A percentile compares a stretch with the other conserved stretches of the same genome.
Evolutionary conservation across 2,329 filamentous ascomycete species (phyloP).

Genomic region (Endothia cerciana): DNA sequence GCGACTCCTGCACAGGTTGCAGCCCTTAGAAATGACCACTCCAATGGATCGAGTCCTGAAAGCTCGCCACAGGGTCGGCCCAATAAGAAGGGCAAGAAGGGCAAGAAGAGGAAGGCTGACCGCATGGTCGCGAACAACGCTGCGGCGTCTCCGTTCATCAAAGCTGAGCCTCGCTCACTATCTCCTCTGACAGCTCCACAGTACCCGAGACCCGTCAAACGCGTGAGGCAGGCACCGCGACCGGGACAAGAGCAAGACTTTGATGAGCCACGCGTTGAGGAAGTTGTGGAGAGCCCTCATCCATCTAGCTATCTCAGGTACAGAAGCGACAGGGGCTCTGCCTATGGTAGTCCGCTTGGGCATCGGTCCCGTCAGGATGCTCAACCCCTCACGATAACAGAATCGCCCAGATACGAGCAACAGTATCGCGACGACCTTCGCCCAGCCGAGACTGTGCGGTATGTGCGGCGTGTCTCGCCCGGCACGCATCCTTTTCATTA

Average conservation of each 20-base stretch:
- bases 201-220: slow-evolving; percentile 60
- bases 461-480: slow-evolving; percentile 45
- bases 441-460: slow-evolving; percentile 38
- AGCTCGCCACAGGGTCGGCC: slow-evolving; percentile 60
- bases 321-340: slow-evolving; percentile 38
- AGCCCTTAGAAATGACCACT: slow-evolving; percentile 57
- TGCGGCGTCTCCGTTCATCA: slow-evolving; percentile 59
- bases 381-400: slow-evolving; percentile 34
- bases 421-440: slow-evolving; percentile 41
- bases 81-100: slow-evolving; percentile 54
- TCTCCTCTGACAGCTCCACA: slow-evolving; percentile 60
- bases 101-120: slow-evolving; percentile 58
- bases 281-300: slow-evolving; percentile 49
- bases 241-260: slow-evolving; percentile 42
- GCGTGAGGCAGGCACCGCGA: slow-evolving; percentile 53
- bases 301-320: slow-evolving; percentile 41
- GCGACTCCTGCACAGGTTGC: slow-evolving; percentile 58
- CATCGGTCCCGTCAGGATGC: slow-evolving; percentile 34
- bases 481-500: slow-evolving; percentile 43
- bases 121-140: slow-evolving; percentile 51
- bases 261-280: slow-evolving; percentile 43
- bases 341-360: slow-evolving; percentile 42
- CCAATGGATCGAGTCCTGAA: slow-evolving; percentile 59
- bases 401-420: slow-evolving; percentile 37
- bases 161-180: slow-evolving; percentile 66